phyloP scores from a whole-genome alignment of 1,284 basidiomycete species.

The Cutaneotrichosporon sp. region DNA sequence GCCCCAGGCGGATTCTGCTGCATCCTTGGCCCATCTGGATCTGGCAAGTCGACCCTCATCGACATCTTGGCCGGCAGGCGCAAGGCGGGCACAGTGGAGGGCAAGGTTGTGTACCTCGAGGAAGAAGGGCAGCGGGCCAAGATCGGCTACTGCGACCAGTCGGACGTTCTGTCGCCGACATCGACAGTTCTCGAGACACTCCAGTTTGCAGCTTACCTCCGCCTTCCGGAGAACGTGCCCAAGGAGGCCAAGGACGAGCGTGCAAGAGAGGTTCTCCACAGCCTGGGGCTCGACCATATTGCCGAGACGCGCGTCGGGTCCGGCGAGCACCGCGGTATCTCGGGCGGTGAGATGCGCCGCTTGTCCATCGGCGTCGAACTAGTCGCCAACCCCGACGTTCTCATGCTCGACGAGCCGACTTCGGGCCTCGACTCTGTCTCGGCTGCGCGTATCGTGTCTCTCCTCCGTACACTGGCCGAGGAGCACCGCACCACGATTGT shows the following conservation, averaged over 20 bases:
- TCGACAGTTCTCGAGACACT: slow-evolving; percentile 79
- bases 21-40: slow-evolving; percentile 79
- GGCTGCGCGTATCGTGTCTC: slow-evolving; percentile 68
- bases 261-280: slow-evolving; percentile 63
- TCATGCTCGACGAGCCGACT: slow-evolving; percentile 64
- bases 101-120: slow-evolving; percentile 54
- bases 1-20: slow-evolving; percentile 75
- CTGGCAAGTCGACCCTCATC: slow-evolving; percentile 77
- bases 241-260: slow-evolving; percentile 62
- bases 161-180: slow-evolving; percentile 69
- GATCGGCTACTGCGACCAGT: slow-evolving; percentile 77
- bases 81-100: slow-evolving; percentile 54
- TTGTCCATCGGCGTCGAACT: slow-evolving; percentile 63
- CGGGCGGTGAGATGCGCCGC: slow-evolving; percentile 68
- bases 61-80: slow-evolving; percentile 78
- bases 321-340: slow-evolving; percentile 58
- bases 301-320: slow-evolving; percentile 71
- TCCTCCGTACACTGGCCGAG: slow-evolving; percentile 67
- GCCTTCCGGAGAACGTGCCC: slow-evolving; percentile 72
- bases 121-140: slow-evolving; percentile 25
- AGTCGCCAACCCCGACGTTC: slow-evolving; percentile 59
- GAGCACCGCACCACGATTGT: slow-evolving; percentile 70
- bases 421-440: slow-evolving; percentile 77
- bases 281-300: slow-evolving; percentile 67
- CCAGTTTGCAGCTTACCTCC: slow-evolving; percentile 73